Evolutionary conservation across 2,329 filamentous ascomycete genomes (phyloP).

Genomic region (Beauveria sp.): DNA sequence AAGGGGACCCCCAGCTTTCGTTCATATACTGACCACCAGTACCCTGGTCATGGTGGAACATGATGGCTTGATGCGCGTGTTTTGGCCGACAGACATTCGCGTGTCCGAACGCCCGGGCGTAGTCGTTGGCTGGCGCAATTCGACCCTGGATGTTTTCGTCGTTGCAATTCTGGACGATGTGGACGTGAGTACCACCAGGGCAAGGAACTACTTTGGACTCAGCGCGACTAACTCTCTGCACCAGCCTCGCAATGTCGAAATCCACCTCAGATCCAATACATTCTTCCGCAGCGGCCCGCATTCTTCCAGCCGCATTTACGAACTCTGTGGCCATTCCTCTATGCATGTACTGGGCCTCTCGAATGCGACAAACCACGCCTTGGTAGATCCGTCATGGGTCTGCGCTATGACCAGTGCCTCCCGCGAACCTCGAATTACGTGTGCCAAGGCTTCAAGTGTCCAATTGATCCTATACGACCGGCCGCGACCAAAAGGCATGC

Average conservation of each 20-base stretch:
- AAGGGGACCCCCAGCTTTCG: slow-evolving; percentile 15
- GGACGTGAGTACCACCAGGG: slow-evolving; percentile 52
- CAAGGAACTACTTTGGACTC: no score
- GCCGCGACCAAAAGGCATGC: slow-evolving; percentile 81
- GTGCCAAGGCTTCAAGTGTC: slow-evolving; percentile 62
- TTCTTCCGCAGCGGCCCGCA: slow-evolving; percentile 78
- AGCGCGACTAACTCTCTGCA: slow-evolving; percentile 18
- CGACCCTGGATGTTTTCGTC: slow-evolving; percentile 81
- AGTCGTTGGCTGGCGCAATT: slow-evolving; percentile 94
- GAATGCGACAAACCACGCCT: slow-evolving; percentile 51
- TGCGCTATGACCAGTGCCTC: slow-evolving; percentile 48
- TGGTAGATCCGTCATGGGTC: slow-evolving; percentile 61
- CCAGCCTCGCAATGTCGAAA: slow-evolving; percentile 73
- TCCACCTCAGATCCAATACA: slow-evolving; percentile 74
- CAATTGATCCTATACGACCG: slow-evolving; percentile 87
- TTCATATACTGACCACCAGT: neutral
- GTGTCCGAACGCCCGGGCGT: slow-evolving; percentile 69
- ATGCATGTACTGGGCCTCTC: slow-evolving; percentile 82
- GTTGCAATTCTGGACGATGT: slow-evolving; percentile 85
- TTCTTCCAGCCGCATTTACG: slow-evolving; percentile 70
- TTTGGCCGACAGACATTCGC: slow-evolving; percentile 87
- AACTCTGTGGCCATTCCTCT: slow-evolving; percentile 72
- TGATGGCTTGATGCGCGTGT: slow-evolving; percentile 94
- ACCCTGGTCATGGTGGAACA: slow-evolving; percentile 56
- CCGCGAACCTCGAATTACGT: slow-evolving; percentile 64